A percentile compares a stretch with the other conserved stretches of the same genome.
These are phyloP conservation scores for Phytophthora lateralis DNA, from an alignment of 352 stramenopile genomes.

Conservation along the genomic window DNA sequence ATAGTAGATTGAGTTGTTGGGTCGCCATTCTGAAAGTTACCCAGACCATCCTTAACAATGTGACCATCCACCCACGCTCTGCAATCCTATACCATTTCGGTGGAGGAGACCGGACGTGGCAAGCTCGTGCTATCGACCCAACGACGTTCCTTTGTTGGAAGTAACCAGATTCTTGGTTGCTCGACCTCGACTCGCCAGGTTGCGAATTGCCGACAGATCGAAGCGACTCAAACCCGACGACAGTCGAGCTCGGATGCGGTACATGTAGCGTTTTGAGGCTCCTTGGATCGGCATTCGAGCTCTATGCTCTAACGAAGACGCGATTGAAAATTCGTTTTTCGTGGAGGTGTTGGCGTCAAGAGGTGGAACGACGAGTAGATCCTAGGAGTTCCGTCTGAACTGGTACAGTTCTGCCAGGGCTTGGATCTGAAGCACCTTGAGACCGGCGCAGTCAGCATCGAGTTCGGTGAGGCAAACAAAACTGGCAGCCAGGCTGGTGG, in stretches of 20 bases:
- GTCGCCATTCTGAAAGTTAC: no score
- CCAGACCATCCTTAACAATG: no score
- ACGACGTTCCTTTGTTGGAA: no score
- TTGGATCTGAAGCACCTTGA: not conserved
- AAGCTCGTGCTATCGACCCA: no score
- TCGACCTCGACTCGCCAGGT: no score
- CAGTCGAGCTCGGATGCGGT: no score
- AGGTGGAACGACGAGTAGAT: constrained; percentile 9
- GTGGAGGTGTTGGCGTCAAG: not conserved
- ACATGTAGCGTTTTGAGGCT: not conserved
- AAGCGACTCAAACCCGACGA: constrained; percentile 1
- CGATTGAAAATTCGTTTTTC: constrained; percentile 21
- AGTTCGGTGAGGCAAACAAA: constrained; percentile 4
- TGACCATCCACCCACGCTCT: no score
- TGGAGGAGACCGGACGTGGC: no score
- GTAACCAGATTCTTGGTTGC: no score
- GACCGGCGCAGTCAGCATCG: not conserved
- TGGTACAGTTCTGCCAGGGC: not conserved
- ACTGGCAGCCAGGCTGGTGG: not conserved
- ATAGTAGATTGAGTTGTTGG: no score
- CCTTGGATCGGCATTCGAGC: constrained; percentile 8
- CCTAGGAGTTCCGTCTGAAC: not conserved
- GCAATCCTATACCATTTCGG: no score
- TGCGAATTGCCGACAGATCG: constrained; percentile 3
- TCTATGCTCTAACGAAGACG: constrained; percentile 4